These are phyloP conservation scores for Astrothelium macrocarpum DNA, from an alignment of 495 filamentous ascomycete genomes.

Conservation along the genomic window DNA sequence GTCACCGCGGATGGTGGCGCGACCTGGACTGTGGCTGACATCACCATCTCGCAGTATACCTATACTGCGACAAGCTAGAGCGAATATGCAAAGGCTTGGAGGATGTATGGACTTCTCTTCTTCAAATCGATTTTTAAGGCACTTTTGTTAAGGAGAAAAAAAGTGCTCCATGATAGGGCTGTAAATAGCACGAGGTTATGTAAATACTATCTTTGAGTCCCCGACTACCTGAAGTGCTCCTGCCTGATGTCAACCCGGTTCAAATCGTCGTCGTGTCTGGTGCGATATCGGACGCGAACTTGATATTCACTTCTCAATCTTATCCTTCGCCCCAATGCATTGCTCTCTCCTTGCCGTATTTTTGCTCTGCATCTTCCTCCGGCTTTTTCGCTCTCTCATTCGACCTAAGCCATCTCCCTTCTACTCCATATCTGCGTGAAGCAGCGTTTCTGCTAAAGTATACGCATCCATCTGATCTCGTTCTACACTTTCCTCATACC, in stretches of 20 bases:
- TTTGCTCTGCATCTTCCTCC: neutral
- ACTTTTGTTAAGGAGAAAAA: neutral
- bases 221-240: neutral
- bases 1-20: conserved; percentile 33
- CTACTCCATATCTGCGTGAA: neutral
- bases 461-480: neutral
- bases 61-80: conserved; percentile 2
- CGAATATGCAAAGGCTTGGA: neutral
- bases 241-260: neutral
- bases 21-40: conserved; percentile 34
- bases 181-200: neutral
- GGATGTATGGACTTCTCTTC: neutral
- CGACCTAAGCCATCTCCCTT: neutral
- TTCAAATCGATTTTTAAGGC: neutral
- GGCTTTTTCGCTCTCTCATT: neutral
- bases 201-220: conserved; percentile 5
- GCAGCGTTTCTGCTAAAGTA: neutral
- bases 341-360: neutral
- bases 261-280: conserved; percentile 4
- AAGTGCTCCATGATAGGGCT: neutral
- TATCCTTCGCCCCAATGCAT: neutral
- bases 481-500: neutral
- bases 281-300: conserved; percentile 1
- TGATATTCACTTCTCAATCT: conserved; percentile 2
- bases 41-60: conserved; percentile 13